Conservation (phyloP, 495 filamentous ascomycete species). For the Cercophora samala region DNA sequence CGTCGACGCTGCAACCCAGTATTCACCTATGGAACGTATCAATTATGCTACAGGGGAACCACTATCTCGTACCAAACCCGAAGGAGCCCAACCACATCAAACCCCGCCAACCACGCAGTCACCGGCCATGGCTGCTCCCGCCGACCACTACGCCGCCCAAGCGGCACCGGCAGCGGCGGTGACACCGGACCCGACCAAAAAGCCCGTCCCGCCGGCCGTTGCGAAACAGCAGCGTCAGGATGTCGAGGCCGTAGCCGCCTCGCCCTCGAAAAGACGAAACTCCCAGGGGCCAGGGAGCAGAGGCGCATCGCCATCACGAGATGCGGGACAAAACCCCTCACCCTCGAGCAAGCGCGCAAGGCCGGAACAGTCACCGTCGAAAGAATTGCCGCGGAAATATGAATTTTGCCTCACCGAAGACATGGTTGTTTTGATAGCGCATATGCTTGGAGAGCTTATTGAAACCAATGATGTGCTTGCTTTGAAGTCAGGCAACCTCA, state of each 20-base stretch:
- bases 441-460: conserved; percentile 94
- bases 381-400: conserved; percentile 72
- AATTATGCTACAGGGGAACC: conserved; percentile 35
- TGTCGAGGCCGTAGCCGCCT: conserved; percentile 31
- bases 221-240: conserved; percentile 17
- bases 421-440: conserved; percentile 83
- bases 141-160: conserved; percentile 21
- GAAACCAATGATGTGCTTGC: conserved; percentile 88
- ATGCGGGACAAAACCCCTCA: conserved; percentile 31
- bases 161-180: conserved; percentile 15
- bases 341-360: conserved; percentile 52
- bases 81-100: conserved; percentile 21
- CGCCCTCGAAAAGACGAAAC: conserved; percentile 45
- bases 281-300: conserved; percentile 51
- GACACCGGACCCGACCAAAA: conserved; percentile 12
- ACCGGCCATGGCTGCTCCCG: conserved; percentile 27
- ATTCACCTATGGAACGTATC: conserved; percentile 52
- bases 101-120: conserved; percentile 21
- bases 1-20: conserved; percentile 56
- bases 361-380: conserved; percentile 46
- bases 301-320: conserved; percentile 18
- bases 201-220: conserved; percentile 13
- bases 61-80: conserved; percentile 29
- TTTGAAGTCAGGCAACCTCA: conserved; percentile 76
- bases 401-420: conserved; percentile 75